Evolutionary conservation across 139 green algal genomes (phyloP), one percentile per base, ranked within the genome.

Genomic region (Tetratostichococcus sp.): DNA sequence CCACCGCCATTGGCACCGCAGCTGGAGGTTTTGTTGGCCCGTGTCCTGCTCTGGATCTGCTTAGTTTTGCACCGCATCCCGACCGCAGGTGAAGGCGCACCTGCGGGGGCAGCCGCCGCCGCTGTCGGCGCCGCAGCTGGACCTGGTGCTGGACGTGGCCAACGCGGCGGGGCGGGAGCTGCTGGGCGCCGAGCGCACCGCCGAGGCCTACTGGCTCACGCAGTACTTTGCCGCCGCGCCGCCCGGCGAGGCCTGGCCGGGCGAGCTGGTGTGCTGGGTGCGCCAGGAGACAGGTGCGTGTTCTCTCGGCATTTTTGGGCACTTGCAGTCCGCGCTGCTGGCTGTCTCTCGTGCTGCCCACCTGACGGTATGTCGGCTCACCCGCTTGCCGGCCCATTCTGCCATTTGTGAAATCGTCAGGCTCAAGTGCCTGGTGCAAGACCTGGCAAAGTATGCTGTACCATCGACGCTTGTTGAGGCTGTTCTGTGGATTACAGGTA

Each of bases 181-280:
- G 35, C 65, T 42, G 1, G 73, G 31, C 17, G 72, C 86, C 30
- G 87, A 93, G 83, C 79, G 83, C 1, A 84, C 83, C 39, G 71
- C 84, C 28, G 72, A 82, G 43, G 59, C 70, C 25, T 88, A 89
- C 84, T 93, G 89, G 89, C 28, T 85, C n/a, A 77, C 84, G 22
- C 72, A 90, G 71, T 93, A 88, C 84, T 86, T 94, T 74, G 62
- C 68, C 43, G 65, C 43, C 69, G 30, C 69, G 0, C 43, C 73
- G 16, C 67, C 74, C 1, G 1, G 35, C 2, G 5, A 42, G 26
- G 65, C 42, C 26, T 93, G 77, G 75, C n/a, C 59, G 0, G 91
- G 79, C 3, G 70, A 77, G 17, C 71, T 91, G 35, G 83, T 95
- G 71, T 80, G 77, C 28, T 93, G 87, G 88, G 72, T 92, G 33